Base-by-base conservation (phyloP, 345 rosid genomes). In the Dovyalis caffra region DNA sequence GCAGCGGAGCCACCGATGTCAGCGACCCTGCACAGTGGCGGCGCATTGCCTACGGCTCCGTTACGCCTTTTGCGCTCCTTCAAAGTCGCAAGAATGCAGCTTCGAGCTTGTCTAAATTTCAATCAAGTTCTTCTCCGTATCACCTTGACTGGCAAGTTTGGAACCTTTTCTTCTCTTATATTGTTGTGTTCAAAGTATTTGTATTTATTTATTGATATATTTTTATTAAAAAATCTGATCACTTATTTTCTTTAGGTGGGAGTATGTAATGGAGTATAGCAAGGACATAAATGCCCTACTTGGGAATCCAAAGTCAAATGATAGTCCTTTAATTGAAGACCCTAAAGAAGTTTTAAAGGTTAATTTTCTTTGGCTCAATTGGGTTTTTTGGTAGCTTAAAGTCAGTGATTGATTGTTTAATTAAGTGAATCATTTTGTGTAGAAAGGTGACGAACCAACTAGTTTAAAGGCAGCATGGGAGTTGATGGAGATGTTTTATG, bases 391-490 rank as follows among this genome's bases (percentile, higher is more conserved):
- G 4, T 15, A 15, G 4, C 10, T 34, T 16, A 15, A 2, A 7
- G 11, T 23, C 47, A 29, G 14, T 58, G 31, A 10, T 8, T 56
- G 51, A 33, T 23, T 53, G 15, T 66, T 15, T 72, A 10, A 70
- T 35, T 43, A 18, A 56, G 20, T 20, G 10, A 34, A 57, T 8
- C 7, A 6, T 29, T 67, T 70, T 21, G 38, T 82, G 79, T 71
- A 93, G 97, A 84, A 77, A 78, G 79, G 65, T 70, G 89, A 83
- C 69, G 84, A 86, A 76, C 90, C 95, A 38, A 89, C 86, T 12
- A 79, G 82, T 80, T 86, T 93, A 76, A 93, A 88, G 85, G 99
- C 97, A 76, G 99, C 97, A 4, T 95, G 99, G 99, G 95, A 91
- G 86, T 83, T 95, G 84, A 86, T 95, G 94, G 98, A 95, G 68